Evolutionary conservation across 768 basidiomycete species (phyloP), one percentile per base, ranked within the genome.

Genomic region (Pleurotus pulmonarius): DNA sequence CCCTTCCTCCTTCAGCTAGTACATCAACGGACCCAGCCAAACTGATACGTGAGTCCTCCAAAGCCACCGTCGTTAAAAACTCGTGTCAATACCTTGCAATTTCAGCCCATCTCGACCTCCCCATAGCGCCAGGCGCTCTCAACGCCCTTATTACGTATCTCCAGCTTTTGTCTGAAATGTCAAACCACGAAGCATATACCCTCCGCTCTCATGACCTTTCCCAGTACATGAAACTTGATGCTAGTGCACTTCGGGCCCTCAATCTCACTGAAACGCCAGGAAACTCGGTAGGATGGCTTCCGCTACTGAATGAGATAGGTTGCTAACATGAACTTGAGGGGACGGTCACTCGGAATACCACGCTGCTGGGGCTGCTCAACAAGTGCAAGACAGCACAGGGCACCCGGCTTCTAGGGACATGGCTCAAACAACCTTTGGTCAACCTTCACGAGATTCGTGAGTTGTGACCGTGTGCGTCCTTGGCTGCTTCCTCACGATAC

Each of bases 341-440:
- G 41, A 81, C 80, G 5, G 75, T 83, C 1, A 86, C 84, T 53
- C 88, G 91, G 65, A 94, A 90, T 60, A 91, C 90, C 26, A 95
- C 92, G 3, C 69, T 99, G 4, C 85, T 94, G 54, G 94, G 94
- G 0, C 74, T 97, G 6, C 72, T 99, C 56, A 97, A 98, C 69
- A 91, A 90, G 63, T 97, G 96, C 76, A 97, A 97, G 73, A 98
- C 97, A 0, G 85, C 92, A 0, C 97, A 99, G 67, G 97, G 97
- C 0, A 86, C 90, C 12, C 76, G 97, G 55, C 69, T 97, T 40
- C 77, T 99, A 3, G 90, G 87, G 0, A 87, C 86, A 47, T 98
- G 96, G 96, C 74, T 99, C 41, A 98, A 97, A 66, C 97, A 98
- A 67, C 97, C 97, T 4, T 74, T 98, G 24, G 84, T 98, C 26